Percentiles rank a stretch among this genome's conserved stretches.
These are phyloP conservation scores for Tagetes patula DNA, from an alignment of 129 eudicot species.

Conservation along the genomic window DNA sequence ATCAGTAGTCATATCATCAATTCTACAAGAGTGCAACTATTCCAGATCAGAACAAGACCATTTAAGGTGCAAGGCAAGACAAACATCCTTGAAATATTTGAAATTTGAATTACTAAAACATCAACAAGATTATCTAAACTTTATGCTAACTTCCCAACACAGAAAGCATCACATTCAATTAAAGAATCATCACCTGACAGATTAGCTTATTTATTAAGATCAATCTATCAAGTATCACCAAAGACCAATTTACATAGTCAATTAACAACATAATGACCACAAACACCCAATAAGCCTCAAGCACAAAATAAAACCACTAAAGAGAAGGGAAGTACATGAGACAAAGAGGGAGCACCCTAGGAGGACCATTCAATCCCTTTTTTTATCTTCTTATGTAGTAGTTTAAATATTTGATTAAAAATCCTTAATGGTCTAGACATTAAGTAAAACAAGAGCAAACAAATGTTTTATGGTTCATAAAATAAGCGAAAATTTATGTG, in stretches of 20 bases:
- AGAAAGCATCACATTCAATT: neutral
- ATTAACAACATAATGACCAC: neutral
- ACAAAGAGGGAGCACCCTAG: neutral
- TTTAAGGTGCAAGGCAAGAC: neutral
- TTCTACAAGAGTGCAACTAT: neutral
- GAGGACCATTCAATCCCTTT: neutral
- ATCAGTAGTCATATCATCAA: neutral
- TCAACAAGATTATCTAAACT: neutral
- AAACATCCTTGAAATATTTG: neutral
- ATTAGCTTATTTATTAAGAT: neutral
- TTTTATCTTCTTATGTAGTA: neutral
- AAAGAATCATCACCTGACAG: neutral
- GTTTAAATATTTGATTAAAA: neutral
- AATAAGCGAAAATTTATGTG: neutral
- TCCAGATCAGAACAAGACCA: neutral
- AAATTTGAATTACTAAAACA: neutral
- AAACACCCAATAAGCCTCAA: neutral
- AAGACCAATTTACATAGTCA: neutral
- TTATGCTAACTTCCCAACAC: neutral
- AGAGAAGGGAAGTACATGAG: neutral
- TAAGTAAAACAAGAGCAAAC: neutral
- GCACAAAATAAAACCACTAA: neutral
- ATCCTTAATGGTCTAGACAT: neutral
- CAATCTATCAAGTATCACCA: neutral
- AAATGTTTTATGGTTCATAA: neutral